Percentiles rank a stretch among this genome's conserved stretches.
These are phyloP conservation scores for Mallotus nudiflorus DNA, from an alignment of 345 rosid species.

Conservation along the genomic window DNA sequence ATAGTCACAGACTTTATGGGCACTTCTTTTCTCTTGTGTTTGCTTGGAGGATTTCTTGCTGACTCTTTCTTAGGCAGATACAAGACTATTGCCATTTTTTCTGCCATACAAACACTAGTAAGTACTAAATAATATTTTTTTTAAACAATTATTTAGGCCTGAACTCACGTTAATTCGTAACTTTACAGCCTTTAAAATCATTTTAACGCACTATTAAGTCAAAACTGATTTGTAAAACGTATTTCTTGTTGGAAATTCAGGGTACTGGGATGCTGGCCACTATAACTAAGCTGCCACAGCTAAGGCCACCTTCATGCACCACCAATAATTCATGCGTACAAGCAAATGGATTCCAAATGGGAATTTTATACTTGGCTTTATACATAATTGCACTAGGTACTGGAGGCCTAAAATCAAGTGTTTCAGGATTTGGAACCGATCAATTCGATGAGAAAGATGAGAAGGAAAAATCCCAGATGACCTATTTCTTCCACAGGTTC, in stretches of 20 bases:
- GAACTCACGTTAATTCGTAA: no score
- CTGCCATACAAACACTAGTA: constrained; percentile 61
- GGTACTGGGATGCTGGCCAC: constrained; percentile 70
- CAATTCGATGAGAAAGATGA: constrained; percentile 62
- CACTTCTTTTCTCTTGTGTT: constrained; percentile 52
- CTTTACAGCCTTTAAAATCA: no score
- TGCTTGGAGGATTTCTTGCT: constrained; percentile 72
- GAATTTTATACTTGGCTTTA: constrained; percentile 58
- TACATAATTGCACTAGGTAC: constrained; percentile 65
- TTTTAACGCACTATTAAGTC: no score
- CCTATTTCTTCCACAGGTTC: constrained; percentile 63
- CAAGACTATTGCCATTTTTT: constrained; percentile 69
- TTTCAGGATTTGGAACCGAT: constrained; percentile 68
- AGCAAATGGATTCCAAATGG: constrained; percentile 69
- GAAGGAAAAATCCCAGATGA: constrained; percentile 61
- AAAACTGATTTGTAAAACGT: no score
- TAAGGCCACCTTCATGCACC: constrained; percentile 68
- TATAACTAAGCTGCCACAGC: constrained; percentile 54
- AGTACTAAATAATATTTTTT: constrained; percentile 16
- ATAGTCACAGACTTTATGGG: constrained; percentile 69
- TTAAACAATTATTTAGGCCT: no score
- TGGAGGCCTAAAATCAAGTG: constrained; percentile 70
- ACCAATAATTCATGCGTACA: constrained; percentile 41
- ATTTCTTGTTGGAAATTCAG: constrained; percentile 26
- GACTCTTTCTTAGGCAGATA: constrained; percentile 64